Evolutionary conservation across 1,284 basidiomycete species (phyloP), one percentile per base, ranked within the genome.

Genomic region (Ceratobasidium sp.): DNA sequence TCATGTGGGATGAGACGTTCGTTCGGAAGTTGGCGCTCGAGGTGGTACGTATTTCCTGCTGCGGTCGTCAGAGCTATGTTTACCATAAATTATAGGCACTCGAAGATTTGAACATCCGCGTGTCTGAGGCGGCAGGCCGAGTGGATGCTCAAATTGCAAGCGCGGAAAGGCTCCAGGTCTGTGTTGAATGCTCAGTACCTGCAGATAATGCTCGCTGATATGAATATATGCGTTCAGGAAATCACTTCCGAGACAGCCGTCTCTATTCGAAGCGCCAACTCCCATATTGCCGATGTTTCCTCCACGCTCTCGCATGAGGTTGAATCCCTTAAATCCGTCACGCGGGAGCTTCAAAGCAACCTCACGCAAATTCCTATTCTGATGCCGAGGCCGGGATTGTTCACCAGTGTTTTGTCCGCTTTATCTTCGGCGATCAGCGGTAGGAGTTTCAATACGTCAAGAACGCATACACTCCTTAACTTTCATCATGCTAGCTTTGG

Each of bases 1-100:
- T 26, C 6, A 62, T 74, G 70, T 74, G 70, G 70, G 70, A 74
- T n/a, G 70, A 74, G 3, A 62, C 70, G 4, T 64, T 74, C 38
- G 28, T 28, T 23, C 70, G 59, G 3, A 74, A 74, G 28, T 17
- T 74, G 42, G 70, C 59, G 20, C 48, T 74, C 9, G 70, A 74
- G 23, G 13, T 26, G 20, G 70, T 74, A 12, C n/a, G 59, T 52
- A 40, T 9, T 2, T 23, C 20, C 17, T 26, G 20, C 20, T 3
- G 46, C 9, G 15, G 44, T 38, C 48, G 15, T 48, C 4, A 7
- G 33, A 1, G 44, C 15, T 20, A 7, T 40, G 33, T 28, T 48
- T 9, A 42, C 20, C 23, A 15, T 38, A 7, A 54, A 13, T 48
- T 66, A 15, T 46, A 74, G 70, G 70, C 70, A 6, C 26, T 74